phyloP scores from a whole-genome alignment of 768 basidiomycete species.

The Trametes elegans region DNA sequence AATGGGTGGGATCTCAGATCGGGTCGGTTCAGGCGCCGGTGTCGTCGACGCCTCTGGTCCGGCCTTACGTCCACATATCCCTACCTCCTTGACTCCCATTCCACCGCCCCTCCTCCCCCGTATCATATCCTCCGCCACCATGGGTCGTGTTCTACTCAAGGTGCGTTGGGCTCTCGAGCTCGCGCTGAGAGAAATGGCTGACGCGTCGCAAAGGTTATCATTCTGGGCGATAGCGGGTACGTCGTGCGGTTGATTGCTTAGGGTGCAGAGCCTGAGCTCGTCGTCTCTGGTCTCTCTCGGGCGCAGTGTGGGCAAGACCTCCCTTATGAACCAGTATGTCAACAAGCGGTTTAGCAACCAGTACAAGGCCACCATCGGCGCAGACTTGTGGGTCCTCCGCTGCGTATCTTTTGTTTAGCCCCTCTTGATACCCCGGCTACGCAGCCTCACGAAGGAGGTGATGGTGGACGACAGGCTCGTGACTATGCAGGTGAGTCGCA shows the following conservation, averaged over 20 bases:
- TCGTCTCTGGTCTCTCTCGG: constrained; percentile 8
- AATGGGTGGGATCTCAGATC: constrained; percentile 25
- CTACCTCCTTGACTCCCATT: constrained; percentile 15
- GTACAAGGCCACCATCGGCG: constrained; percentile 99
- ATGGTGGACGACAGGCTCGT: constrained; percentile 98
- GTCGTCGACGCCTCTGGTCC: constrained; percentile 10
- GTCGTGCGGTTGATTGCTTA: constrained; percentile 32
- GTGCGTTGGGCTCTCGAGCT: constrained; percentile 35
- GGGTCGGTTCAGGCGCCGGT: constrained; percentile 10
- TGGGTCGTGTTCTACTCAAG: constrained; percentile 89
- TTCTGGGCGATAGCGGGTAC: constrained; percentile 95
- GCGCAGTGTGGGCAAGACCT: constrained; percentile 86
- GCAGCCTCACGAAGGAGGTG: constrained; percentile 93
- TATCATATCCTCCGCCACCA: constrained; percentile 30
- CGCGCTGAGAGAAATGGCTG: constrained; percentile 1
- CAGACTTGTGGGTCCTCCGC: constrained; percentile 78
- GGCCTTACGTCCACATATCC: constrained; percentile 17
- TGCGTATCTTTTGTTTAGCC: constrained; percentile 1
- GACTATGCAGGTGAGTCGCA: constrained; percentile 90
- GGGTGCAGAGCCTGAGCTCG: not conserved
- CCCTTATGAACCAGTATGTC: constrained; percentile 99
- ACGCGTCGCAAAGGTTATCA: constrained; percentile 75
- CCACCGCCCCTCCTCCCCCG: constrained; percentile 18
- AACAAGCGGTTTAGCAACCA: constrained; percentile 99
- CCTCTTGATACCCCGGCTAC: not conserved